These are phyloP conservation scores for Lagenidium sp. DNA, from an alignment of 352 stramenopile genomes.

Conservation along the genomic window DNA sequence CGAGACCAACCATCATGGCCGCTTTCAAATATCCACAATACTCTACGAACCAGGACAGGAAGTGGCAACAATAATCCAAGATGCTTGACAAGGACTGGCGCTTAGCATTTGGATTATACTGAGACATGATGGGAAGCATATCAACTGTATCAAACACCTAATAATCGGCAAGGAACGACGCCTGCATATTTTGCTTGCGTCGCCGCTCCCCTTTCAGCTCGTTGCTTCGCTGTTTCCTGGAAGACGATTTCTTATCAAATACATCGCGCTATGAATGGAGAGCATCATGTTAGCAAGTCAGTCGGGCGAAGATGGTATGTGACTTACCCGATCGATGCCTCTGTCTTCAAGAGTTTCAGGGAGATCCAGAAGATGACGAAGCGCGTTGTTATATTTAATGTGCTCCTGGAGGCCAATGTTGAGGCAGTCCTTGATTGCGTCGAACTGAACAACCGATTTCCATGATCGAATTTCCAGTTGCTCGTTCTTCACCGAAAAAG, in stretches of 20 bases:
- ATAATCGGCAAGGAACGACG: conserved; percentile 61
- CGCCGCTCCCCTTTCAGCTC: conserved; percentile 68
- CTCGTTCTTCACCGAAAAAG: conserved; percentile 71
- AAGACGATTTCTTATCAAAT: conserved; percentile 75
- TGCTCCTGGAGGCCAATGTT: conserved; percentile 70
- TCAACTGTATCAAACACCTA: conserved; percentile 6
- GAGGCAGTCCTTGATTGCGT: conserved; percentile 71
- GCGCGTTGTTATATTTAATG: conserved; percentile 86
- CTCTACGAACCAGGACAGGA: too few relatives aligned
- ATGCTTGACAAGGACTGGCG: too few relatives aligned
- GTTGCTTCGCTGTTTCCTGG: conserved; percentile 73
- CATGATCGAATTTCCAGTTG: conserved; percentile 66
- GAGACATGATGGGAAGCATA: too few relatives aligned
- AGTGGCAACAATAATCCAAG: too few relatives aligned
- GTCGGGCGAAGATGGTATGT: background rate
- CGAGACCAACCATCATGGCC: too few relatives aligned
- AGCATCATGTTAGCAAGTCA: background rate
- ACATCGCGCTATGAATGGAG: conserved; percentile 40
- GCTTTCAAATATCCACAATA: too few relatives aligned
- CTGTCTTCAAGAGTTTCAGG: conserved; percentile 68
- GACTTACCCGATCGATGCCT: conserved; percentile 58
- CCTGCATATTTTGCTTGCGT: conserved; percentile 72
- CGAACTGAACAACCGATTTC: conserved; percentile 75
- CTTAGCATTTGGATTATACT: too few relatives aligned
- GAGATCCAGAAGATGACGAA: conserved; percentile 65